These are phyloP conservation scores for Diaporthe destruens DNA, from an alignment of 2,329 filamentous ascomycete genomes.

Conservation along the genomic window DNA sequence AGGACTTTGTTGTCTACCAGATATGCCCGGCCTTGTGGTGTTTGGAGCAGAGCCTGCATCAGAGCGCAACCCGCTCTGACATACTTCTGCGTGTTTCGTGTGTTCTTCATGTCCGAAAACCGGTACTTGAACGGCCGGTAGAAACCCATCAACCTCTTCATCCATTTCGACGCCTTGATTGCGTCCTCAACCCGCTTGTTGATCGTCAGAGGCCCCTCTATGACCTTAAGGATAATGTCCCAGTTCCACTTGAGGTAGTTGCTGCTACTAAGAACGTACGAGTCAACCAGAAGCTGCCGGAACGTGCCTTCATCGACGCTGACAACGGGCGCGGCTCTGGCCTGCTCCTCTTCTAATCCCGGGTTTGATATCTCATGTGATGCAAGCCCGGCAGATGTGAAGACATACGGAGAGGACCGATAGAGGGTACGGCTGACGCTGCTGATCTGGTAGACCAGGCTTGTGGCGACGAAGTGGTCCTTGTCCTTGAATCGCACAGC, in stretches of 20 bases:
- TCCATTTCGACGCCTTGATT: slow-evolving; percentile 93
- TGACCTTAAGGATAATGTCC: slow-evolving; percentile 90
- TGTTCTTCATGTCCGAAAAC: slow-evolving; percentile 91
- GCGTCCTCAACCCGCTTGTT: slow-evolving; percentile 94
- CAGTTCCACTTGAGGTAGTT: slow-evolving; percentile 98
- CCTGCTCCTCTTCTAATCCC: slow-evolving; percentile 67
- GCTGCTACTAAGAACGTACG: slow-evolving; percentile 86
- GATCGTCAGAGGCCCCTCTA: slow-evolving; percentile 92
- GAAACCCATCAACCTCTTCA: slow-evolving; percentile 94
- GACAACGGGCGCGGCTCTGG: slow-evolving; percentile 60
- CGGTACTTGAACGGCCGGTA: slow-evolving; percentile 97
- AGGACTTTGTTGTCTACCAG: slow-evolving; percentile 92
- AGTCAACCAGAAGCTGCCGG: slow-evolving; percentile 77
- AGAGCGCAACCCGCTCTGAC: slow-evolving; percentile 90
- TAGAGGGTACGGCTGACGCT: slow-evolving; percentile 95
- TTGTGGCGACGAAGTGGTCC: slow-evolving; percentile 82
- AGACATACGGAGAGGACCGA: slow-evolving; percentile 73
- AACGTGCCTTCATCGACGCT: slow-evolving; percentile 74
- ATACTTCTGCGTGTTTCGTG: slow-evolving; percentile 93
- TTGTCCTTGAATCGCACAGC: slow-evolving; percentile 80
- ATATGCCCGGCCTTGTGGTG: slow-evolving; percentile 85
- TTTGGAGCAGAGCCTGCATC: slow-evolving; percentile 88
- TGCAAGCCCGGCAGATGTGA: slow-evolving; percentile 51
- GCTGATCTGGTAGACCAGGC: slow-evolving; percentile 97
- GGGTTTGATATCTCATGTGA: slow-evolving; percentile 62